Conservation (phyloP, 805 yeast genomes). For the Pichia ethanolica region DNA sequence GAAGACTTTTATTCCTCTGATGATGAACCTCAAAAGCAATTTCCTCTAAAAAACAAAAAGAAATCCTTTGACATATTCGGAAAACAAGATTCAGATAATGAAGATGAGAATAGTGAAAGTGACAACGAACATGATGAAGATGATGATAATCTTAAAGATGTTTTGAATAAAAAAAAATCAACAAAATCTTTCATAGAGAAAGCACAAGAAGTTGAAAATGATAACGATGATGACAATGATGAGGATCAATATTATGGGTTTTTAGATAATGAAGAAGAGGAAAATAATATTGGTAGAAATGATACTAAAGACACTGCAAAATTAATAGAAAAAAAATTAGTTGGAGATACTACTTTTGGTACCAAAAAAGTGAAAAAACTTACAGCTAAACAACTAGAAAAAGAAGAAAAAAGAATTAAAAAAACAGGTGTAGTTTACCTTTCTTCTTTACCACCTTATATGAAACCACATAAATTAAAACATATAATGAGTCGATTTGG, state of each 20-base stretch:
- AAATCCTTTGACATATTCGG: background rate
- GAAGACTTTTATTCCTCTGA: slow-evolving; percentile 7
- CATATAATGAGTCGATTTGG: slow-evolving; percentile 81
- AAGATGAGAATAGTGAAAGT: background rate
- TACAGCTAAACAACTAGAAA: slow-evolving; percentile 46
- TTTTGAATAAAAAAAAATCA: background rate
- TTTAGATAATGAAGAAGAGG: slow-evolving; percentile 18
- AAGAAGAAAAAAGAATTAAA: slow-evolving; percentile 47
- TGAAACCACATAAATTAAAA: slow-evolving; percentile 89
- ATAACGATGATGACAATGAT: slow-evolving; percentile 12
- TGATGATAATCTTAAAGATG: slow-evolving; percentile 2
- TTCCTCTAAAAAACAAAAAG: background rate
- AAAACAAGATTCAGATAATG: background rate
- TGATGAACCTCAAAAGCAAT: background rate
- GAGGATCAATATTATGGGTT: slow-evolving; percentile 6
- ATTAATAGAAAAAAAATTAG: slow-evolving; percentile 13
- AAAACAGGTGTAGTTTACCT: slow-evolving; percentile 90
- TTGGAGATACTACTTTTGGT: slow-evolving; percentile 22
- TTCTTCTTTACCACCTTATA: slow-evolving; percentile 89
- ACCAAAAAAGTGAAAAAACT: slow-evolving; percentile 43
- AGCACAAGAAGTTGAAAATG: slow-evolving; percentile 13
- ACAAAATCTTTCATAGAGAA: slow-evolving; percentile 10
- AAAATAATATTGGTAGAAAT: slow-evolving; percentile 14
- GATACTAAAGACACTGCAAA: slow-evolving; percentile 16
- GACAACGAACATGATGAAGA: slow-evolving; percentile 11